Evolutionary conservation across 2,329 filamentous ascomycete genomes (phyloP), one percentile per base, ranked within the genome.

Genomic region (Fusarium devonianum): DNA sequence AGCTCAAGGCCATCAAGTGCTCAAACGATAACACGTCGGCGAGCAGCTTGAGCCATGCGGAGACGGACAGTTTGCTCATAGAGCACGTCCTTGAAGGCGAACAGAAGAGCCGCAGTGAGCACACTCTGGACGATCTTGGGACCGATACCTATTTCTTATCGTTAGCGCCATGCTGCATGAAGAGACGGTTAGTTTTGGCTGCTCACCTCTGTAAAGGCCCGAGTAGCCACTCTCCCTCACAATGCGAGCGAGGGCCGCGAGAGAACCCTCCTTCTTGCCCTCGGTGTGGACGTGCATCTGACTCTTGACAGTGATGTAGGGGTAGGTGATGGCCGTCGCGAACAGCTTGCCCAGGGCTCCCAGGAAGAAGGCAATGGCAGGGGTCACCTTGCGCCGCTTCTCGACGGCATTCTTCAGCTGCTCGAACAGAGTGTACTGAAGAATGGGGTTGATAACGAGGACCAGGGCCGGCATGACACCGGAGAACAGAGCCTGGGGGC

Each of bases 401-500:
- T 97, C 93, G 47, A 97, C 75, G 18, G 81, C 67, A 71, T 97
- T 96, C 84, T 97, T 97, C 77, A 97, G 79, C 79, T 99, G 93
- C 80, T 99, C 94, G 67, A 97, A 99, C 46, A 99, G 88, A 12
- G 94, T 99, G 75, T 99, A 99, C 77, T 99, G 94, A 58, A 99
- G 78, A 62, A 99, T 99, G 4, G 94, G 94, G 78, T 99, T 99
- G 77, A 97, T 92, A 67, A 99, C 94, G 58, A 99, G 81, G 61
- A 99, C 86, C 62, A 99, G 78, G 1, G 94, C 94, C 8, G 94
- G 94, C 50, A 97, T 81, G 41, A 99, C 93, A 54, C 94, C 94
- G 4, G 92, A 82, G 71, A 99, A 99, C 23, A 99, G 84, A 8
- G 92, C 89, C 67, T 82, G 78, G 16, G 89, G 87, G 0, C 94